Conservation (phyloP, 2,329 filamentous ascomycete species). For the Zalaria obscura region DNA sequence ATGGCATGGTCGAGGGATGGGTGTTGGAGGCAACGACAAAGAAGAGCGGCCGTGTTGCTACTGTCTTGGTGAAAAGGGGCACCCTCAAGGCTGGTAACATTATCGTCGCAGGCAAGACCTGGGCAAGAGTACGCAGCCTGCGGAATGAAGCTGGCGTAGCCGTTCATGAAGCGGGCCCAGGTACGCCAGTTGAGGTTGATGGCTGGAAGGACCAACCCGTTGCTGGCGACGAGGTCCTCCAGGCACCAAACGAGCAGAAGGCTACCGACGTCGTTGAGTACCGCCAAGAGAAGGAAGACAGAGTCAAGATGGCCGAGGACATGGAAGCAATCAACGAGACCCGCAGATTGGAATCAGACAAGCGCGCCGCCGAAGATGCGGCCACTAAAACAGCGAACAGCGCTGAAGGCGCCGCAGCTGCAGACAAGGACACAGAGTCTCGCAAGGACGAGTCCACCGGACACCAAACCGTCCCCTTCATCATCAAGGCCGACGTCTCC, state of each 20-base stretch:
- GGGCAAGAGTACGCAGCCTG: slow-evolving; percentile 71
- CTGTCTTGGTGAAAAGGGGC: slow-evolving; percentile 75
- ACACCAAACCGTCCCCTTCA: slow-evolving; percentile 55
- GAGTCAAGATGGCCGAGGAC: slow-evolving; percentile 49
- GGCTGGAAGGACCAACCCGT: slow-evolving; percentile 85
- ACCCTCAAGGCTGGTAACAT: slow-evolving; percentile 69
- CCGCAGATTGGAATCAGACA: slow-evolving; percentile 43
- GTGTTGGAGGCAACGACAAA: slow-evolving; percentile 86
- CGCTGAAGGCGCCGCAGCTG: slow-evolving; percentile 16
- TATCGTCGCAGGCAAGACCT: slow-evolving; percentile 77
- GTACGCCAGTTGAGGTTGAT: slow-evolving; percentile 80
- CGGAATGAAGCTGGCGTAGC: slow-evolving; percentile 70
- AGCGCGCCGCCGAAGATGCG: slow-evolving; percentile 44
- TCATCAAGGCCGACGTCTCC: slow-evolving; percentile 84
- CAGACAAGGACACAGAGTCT: background rate
- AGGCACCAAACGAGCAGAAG: slow-evolving; percentile 63
- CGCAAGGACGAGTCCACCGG: slow-evolving; percentile 21
- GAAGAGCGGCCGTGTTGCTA: slow-evolving; percentile 69
- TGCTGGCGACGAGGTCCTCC: slow-evolving; percentile 76
- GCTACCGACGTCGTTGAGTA: slow-evolving; percentile 69
- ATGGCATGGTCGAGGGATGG: slow-evolving; percentile 80
- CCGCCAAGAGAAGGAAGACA: slow-evolving; percentile 56
- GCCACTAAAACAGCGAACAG: slow-evolving; percentile 20
- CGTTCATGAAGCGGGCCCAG: slow-evolving; percentile 63
- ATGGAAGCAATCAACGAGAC: slow-evolving; percentile 65